A percentile compares a stretch with the other conserved stretches of the same genome.
These are phyloP conservation scores for Leptographium flavum DNA, from an alignment of 2,329 filamentous ascomycete species.

Conservation along the genomic window DNA sequence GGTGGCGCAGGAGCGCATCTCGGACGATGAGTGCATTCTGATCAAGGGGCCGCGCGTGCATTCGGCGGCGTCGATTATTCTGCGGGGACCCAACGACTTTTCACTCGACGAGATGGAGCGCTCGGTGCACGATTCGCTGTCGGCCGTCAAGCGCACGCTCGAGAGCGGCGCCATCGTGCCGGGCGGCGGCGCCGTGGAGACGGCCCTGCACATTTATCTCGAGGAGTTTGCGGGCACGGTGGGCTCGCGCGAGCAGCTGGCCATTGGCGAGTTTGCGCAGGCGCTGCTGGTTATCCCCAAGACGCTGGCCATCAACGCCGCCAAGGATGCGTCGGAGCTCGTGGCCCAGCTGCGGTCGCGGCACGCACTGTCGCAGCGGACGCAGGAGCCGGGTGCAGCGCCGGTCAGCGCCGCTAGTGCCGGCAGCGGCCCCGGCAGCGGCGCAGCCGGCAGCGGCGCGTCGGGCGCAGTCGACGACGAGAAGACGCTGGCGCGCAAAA, in stretches of 20 bases:
- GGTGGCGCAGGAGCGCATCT: slow-evolving; percentile 95
- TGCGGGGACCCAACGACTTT: slow-evolving; percentile 91
- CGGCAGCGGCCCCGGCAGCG: too few relatives aligned
- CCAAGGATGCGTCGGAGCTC: slow-evolving; percentile 89
- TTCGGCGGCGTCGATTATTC: slow-evolving; percentile 88
- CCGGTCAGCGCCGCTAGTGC: too few relatives aligned
- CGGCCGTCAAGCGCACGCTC: slow-evolving; percentile 89
- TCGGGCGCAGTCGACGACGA: slow-evolving; percentile 51
- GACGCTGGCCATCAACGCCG: slow-evolving; percentile 91
- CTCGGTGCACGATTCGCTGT: slow-evolving; percentile 91
- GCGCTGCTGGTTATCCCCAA: slow-evolving; percentile 90
- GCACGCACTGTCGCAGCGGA: slow-evolving; percentile 87
- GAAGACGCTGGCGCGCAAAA: slow-evolving; percentile 81
- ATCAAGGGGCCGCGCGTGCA: slow-evolving; percentile 92
- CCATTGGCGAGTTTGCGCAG: slow-evolving; percentile 94
- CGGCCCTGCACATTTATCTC: slow-evolving; percentile 96
- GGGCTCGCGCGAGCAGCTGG: slow-evolving; percentile 90
- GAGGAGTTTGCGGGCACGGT: slow-evolving; percentile 98
- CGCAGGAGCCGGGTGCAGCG: too few relatives aligned
- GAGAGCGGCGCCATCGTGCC: slow-evolving; percentile 96
- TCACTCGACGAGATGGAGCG: slow-evolving; percentile 98
- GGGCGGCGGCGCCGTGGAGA: slow-evolving; percentile 92
- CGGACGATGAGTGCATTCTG: slow-evolving; percentile 95
- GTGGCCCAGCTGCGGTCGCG: slow-evolving; percentile 89
- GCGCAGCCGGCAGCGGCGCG: too few relatives aligned